Base-by-base conservation (phyloP, 2,329 filamentous ascomycete genomes). In the Trichoderma koningiopsis region DNA sequence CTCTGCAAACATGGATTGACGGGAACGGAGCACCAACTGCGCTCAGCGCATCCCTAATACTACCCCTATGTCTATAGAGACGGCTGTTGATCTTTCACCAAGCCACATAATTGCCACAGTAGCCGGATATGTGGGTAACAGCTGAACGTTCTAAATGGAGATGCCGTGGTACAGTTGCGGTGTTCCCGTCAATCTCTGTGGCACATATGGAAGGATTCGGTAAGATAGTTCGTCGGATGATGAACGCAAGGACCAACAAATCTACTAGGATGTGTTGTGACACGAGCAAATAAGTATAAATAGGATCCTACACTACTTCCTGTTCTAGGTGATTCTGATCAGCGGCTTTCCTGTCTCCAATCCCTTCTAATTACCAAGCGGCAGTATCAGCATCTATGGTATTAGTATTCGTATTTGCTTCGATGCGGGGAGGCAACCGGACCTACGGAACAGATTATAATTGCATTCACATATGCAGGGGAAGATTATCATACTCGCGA, bases 11-110 rank as follows among this genome's bases (percentile, higher is more conserved):
- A 66, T 56, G 10, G n/a, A 33, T 27, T 35, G 33, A 35, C 33
- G 40, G 35, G 52, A 57, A 65, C 56, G 35, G 53, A 58, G 52
- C 53, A 57, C n/a, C 62, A 65, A 35, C 52, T 47, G 37, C 52
- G 19, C 62, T 65, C 53, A 49, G 53, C 37, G 40, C 47, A 24
- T 57, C 52, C 52, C 52, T 55, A 55, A 55, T 55, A 19, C 52
- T 55, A 24, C 47, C 47, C 47, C 47, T 24, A 24, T 47, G 43
- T 47, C 58, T 19, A 29, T 60, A 24, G 19, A 35, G 52, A 19
- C 24, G 22, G 13, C 19, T n/a, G 13, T 16, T 49, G n/a, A 49
- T 24, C 47, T 7, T 37, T 43, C 57, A 43, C 6, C 22, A 14
- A 60, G 37, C 13, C 49, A 53, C 35, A 24, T 33, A 56, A 57